These are phyloP conservation scores for Aegilops tauschii DNA, from an alignment of 176 grass and related monocot species.

Conservation along the genomic window DNA sequence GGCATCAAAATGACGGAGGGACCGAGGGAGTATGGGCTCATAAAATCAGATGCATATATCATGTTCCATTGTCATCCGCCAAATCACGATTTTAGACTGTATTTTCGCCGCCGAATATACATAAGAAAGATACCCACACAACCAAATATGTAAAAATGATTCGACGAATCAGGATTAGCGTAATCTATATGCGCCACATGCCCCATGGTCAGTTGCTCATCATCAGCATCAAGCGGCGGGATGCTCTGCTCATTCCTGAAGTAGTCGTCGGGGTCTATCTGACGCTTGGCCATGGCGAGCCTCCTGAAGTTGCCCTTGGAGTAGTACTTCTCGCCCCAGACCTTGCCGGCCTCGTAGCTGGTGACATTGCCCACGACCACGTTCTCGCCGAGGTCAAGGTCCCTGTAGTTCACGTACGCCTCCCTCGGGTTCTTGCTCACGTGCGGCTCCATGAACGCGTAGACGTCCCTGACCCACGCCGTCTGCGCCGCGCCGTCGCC, in stretches of 20 bases:
- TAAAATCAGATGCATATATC: background rate
- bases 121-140: background rate
- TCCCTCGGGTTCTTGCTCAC: background rate
- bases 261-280: background rate
- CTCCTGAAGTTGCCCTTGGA: background rate
- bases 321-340: background rate
- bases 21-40: too few species aligned
- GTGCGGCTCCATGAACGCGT: background rate
- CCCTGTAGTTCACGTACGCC: background rate
- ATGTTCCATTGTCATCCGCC: background rate
- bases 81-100: background rate
- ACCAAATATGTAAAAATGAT: background rate
- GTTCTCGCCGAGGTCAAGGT: background rate
- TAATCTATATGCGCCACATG: background rate
- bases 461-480: background rate
- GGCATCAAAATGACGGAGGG: background rate
- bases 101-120: background rate
- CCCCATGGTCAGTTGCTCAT: background rate
- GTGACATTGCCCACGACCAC: background rate
- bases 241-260: constrained; percentile 3
- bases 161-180: background rate
- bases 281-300: background rate
- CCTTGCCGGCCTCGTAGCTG: background rate
- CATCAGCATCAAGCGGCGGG: background rate
- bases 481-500: background rate